Conservation (phyloP, 306 rosid species). For the Quercus gilva region DNA sequence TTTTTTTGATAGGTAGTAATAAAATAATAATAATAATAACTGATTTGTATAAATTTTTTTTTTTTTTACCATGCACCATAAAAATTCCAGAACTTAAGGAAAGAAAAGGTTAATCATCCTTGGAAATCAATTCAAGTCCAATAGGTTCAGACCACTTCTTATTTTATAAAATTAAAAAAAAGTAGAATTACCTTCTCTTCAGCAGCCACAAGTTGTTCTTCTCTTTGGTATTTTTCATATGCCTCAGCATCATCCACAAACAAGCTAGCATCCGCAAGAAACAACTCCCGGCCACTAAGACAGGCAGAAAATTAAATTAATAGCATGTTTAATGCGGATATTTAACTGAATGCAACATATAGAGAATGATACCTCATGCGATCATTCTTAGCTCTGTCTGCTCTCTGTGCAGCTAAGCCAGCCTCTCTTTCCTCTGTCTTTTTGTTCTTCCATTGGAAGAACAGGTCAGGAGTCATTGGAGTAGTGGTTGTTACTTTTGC, state of each 20-base stretch:
- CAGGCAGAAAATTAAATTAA: not conserved
- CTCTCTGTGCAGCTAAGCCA: slow-evolving; percentile 51
- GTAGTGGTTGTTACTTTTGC: slow-evolving; percentile 41
- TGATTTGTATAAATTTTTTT: no score
- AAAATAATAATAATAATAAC: no score
- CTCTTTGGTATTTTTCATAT: slow-evolving; percentile 75
- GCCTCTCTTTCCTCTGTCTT: slow-evolving; percentile 57
- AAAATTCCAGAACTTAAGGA: not conserved
- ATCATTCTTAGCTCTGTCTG: slow-evolving; percentile 63
- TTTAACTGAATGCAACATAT: not conserved
- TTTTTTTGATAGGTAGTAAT: no score
- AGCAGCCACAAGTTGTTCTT: slow-evolving; percentile 45
- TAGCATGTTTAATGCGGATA: not conserved
- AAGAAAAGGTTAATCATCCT: not conserved
- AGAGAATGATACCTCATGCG: slow-evolving; percentile 47
- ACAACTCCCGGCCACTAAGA: slow-evolving; percentile 77
- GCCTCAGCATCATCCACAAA: slow-evolving; percentile 99
- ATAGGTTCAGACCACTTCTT: slow-evolving; percentile 28
- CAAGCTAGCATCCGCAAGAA: slow-evolving; percentile 84
- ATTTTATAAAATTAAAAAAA: not conserved
- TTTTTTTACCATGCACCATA: not conserved
- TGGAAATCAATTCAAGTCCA: not conserved
- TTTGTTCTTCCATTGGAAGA: slow-evolving; percentile 59
- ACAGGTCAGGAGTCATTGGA: slow-evolving; percentile 53
- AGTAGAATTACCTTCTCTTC: slow-evolving; percentile 54